A percentile compares a stretch with the other conserved stretches of the same genome.
phyloP scores from a whole-genome alignment of 2,329 filamentous ascomycete genomes.

The Microdochium trichocladiopsis region DNA sequence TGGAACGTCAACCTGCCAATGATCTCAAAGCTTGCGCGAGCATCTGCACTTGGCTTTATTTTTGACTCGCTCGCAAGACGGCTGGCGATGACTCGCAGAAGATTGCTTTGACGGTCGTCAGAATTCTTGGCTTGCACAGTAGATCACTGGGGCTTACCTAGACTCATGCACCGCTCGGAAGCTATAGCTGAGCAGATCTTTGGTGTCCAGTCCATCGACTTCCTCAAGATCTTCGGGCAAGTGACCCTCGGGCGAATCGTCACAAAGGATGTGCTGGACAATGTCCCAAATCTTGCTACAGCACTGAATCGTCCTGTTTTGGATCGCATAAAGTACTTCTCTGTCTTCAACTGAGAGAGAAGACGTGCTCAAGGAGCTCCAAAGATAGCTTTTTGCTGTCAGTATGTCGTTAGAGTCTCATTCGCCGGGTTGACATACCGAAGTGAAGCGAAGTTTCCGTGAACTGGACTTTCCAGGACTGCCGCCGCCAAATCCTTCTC shows the following conservation, averaged over 20 bases:
- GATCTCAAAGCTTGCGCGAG: conserved; percentile 48
- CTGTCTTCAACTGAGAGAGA: conserved; percentile 29
- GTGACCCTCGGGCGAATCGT: conserved; percentile 91
- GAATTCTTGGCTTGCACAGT: no score
- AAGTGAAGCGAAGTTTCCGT: conserved; percentile 63
- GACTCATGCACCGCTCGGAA: conserved; percentile 94
- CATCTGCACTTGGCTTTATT: conserved; percentile 24
- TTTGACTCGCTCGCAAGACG: conserved; percentile 12
- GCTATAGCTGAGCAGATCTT: conserved; percentile 87
- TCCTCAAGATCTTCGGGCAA: conserved; percentile 70
- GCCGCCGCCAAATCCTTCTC: conserved; percentile 59
- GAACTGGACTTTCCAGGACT: conserved; percentile 58
- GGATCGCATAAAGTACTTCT: conserved; percentile 29
- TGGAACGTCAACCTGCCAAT: conserved; percentile 73
- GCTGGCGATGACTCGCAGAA: conserved; percentile 57
- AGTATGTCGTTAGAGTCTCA: conserved; percentile 3
- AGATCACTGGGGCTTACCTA: conserved; percentile 45
- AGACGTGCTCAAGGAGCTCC: conserved; percentile 39
- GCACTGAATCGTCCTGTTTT: conserved; percentile 48
- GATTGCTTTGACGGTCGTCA: conserved; percentile 21
- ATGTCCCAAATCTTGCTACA: conserved; percentile 69
- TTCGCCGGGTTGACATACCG: conserved; percentile 31
- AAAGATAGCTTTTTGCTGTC: conserved; percentile 36
- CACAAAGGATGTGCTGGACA: conserved; percentile 74
- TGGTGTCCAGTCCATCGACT: conserved; percentile 66